A percentile compares a stretch with the other conserved stretches of the same genome.
Evolutionary conservation across 768 basidiomycete genomes (phyloP).

Genomic region (Steccherinum ochraceum): DNA sequence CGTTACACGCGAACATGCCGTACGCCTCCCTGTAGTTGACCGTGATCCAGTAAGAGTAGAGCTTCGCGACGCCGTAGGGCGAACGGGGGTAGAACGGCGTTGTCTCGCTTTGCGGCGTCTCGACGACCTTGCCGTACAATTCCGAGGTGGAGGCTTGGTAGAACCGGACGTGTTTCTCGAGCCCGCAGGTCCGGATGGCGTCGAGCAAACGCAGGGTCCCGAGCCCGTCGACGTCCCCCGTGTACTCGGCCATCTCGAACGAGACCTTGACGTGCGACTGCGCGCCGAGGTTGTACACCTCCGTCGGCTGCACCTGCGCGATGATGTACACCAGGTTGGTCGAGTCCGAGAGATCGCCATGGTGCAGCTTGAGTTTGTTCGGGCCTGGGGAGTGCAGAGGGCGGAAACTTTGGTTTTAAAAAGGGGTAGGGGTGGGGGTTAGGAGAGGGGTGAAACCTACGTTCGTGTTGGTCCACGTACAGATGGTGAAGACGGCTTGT

Average conservation of each 20-base stretch:
- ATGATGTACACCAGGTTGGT: conserved; percentile 97
- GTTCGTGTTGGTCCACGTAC: conserved; percentile 88
- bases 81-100: conserved; percentile 99
- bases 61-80: conserved; percentile 93
- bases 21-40: conserved; percentile 95
- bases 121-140: conserved; percentile 93
- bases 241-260: conserved; percentile 99
- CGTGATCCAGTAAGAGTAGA: conserved; percentile 88
- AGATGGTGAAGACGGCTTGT: conserved; percentile 92
- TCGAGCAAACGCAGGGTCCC: conserved; percentile 95
- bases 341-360: conserved; percentile 91
- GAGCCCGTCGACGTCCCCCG: conserved; percentile 92
- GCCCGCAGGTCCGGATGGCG: conserved; percentile 91
- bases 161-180: conserved; percentile 90
- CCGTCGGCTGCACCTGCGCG: conserved; percentile 89
- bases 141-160: conserved; percentile 98
- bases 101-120: conserved; percentile 91
- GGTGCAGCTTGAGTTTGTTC: conserved; percentile 77
- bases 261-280: conserved; percentile 99
- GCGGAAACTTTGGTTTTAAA: conserved; percentile 2
- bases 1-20: conserved; percentile 94
- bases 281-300: conserved; percentile 97
- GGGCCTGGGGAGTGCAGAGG: conserved; percentile 48
- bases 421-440: too few relatives aligned
- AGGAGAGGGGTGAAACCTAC: conserved; percentile 36